Evolutionary conservation across 768 basidiomycete genomes (phyloP), one percentile per base, ranked within the genome.

Genomic region (Pisolithus microcarpus): DNA sequence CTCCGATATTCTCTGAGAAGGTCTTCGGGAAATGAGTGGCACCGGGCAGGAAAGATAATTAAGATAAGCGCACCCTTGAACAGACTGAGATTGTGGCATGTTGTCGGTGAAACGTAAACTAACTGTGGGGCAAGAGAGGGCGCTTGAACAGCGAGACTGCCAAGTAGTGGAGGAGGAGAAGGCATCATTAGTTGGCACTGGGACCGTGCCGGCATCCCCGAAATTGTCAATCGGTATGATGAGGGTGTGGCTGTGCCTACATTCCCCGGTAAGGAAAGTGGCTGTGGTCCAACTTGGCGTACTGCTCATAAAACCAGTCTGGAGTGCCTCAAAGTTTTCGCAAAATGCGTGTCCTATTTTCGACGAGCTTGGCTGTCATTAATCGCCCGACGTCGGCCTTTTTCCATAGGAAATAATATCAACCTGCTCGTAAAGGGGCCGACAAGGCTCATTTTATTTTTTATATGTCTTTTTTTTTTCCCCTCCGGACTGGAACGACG

Each of bases 1-100:
- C 74, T 80, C 60, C 89, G 77, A 65, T 91, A 91, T 66, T 91
- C 88, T 61, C 75, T 82, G 65, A 92, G 73, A 59, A 91, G 79
- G 53, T 89, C 90, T 92, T 63, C 45, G 44, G 52, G 56, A 56
- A 38, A 40, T 60, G 50, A 65, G 58, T 42, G 43, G 49, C 52
- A 44, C 21, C 36, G 42, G 28, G 43, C 37, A 24, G 19, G n/a
- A 37, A 18, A 45, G 15, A 46, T 1, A 10, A 36, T 19, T 40
- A 37, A 51, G 34, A 49, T 48, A 52, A 52, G 43, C 48, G 34
- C 43, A 46, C 59, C 83, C 84, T 90, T 91, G 75, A 91, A 91
- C 6, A 87, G 56, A 13, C 81, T 82, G 28, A 90, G 75, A 61
- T 91, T 75, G 52, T 82, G 75, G 57, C 89, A 92, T 57, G 85